Evolutionary conservation across 805 yeast species (phyloP), one percentile per base, ranked within the genome.

Genomic region (Yarrowia phangngaensis): DNA sequence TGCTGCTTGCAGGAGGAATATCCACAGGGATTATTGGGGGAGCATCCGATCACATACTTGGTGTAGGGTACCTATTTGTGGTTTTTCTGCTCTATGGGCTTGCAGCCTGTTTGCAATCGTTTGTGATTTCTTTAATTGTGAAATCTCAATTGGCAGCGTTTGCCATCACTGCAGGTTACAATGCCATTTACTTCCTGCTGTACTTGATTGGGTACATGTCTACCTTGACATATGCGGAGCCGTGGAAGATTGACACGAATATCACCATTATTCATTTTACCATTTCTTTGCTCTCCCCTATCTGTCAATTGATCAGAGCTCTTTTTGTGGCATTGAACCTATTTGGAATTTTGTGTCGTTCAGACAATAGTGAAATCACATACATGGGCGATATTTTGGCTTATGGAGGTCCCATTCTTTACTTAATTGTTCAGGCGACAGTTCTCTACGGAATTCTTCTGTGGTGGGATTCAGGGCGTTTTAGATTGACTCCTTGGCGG

Each of bases 121-220:
- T 56, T 48, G 58, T 58, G 19, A 32, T 64, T 9, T 64, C 68
- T 23, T 54, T 64, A 27, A 34, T 64, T 38, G 66, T 62, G 23
- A 33, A 56, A 27, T 59, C 65, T 5, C 65, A 63, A 34, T 51
- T 64, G 20, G 65, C 80, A 3, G 68, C 69, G 3, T 64, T 65
- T 54, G 68, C 68, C 2, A 31, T 60, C 20, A 58, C 63, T 3
- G 67, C 67, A 6, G 64, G 64, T 23, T 54, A 56, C 43, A 65
- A 63, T 48, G 63, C 64, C 45, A 51, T 56, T 14, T 61, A 57
- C 41, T 60, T 64, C 46, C 46, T 64, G 49, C 52, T 63, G 8
- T 64, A 63, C 53, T 50, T 64, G 45, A 56, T 64, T 45, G 64
- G 64, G 1, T 59, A 60, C 49, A 52, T 64, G 31, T 56, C 60